Conservation (phyloP, 2,329 filamentous ascomycete genomes). For the Sclerotinia sclerotiorum region DNA sequence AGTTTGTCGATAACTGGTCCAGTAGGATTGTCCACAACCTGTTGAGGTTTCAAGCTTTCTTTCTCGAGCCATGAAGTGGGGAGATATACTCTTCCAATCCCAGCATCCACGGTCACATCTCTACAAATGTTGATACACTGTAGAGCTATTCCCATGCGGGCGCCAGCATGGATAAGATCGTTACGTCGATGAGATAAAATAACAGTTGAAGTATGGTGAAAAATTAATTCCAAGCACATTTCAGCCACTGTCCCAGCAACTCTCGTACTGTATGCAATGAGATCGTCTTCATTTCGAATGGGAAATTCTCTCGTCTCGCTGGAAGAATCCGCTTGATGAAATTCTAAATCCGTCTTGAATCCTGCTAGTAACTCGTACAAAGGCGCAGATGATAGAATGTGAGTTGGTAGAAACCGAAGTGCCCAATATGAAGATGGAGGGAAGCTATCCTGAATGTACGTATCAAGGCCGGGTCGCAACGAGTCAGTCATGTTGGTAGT, state of each 20-base stretch:
- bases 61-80: slow-evolving; percentile 63
- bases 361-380: slow-evolving; percentile 65
- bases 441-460: slow-evolving; percentile 34
- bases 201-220: slow-evolving; percentile 49
- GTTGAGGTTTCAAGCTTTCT: slow-evolving; percentile 52
- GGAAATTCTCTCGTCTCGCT: slow-evolving; percentile 46
- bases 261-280: slow-evolving; percentile 63
- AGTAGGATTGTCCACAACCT: slow-evolving; percentile 54
- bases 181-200: slow-evolving; percentile 39
- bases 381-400: slow-evolving; percentile 56
- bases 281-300: slow-evolving; percentile 57
- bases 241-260: slow-evolving; percentile 73
- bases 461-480: slow-evolving; percentile 27
- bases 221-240: slow-evolving; percentile 65
- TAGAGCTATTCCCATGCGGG: slow-evolving; percentile 69
- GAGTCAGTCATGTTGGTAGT: slow-evolving; percentile 31
- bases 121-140: slow-evolving; percentile 77
- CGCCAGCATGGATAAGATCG: slow-evolving; percentile 55
- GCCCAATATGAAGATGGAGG: slow-evolving; percentile 45
- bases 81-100: slow-evolving; percentile 66
- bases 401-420: slow-evolving; percentile 57
- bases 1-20: slow-evolving; percentile 50
- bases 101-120: slow-evolving; percentile 67
- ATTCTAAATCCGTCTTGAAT: slow-evolving; percentile 66
- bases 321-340: slow-evolving; percentile 41